Conservation (phyloP, 2,329 filamentous ascomycete genomes). For the Penicillium glabrum region DNA sequence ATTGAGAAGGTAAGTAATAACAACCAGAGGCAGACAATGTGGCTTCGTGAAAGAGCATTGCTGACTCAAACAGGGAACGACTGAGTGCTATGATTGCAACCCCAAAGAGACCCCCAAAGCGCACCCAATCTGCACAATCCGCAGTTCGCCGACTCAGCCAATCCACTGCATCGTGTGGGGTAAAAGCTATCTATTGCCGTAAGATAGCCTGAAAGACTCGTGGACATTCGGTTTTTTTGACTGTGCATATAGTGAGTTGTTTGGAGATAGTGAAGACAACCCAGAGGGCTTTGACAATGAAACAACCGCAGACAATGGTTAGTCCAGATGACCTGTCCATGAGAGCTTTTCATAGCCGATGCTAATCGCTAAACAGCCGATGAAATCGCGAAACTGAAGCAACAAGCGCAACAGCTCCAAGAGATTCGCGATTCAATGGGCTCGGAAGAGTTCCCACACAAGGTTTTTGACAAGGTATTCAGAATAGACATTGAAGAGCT, state of each 20-base stretch:
- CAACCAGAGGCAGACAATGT: neutral
- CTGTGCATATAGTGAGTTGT: slow-evolving; percentile 64
- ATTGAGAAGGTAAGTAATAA: slow-evolving; percentile 69
- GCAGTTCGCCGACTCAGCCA: slow-evolving; percentile 91
- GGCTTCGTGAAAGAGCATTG: neutral
- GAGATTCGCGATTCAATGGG: slow-evolving; percentile 80
- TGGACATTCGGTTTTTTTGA: slow-evolving; percentile 20
- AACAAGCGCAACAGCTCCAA: slow-evolving; percentile 80
- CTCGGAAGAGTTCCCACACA: slow-evolving; percentile 70
- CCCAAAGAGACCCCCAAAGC: slow-evolving; percentile 87
- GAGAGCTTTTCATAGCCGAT: neutral
- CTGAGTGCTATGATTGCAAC: slow-evolving; percentile 95
- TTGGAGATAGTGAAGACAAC: slow-evolving; percentile 86
- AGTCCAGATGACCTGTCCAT: slow-evolving; percentile 10
- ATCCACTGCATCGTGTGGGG: slow-evolving; percentile 99
- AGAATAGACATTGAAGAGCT: slow-evolving; percentile 78
- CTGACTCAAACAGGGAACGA: slow-evolving; percentile 59
- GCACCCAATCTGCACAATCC: slow-evolving; percentile 95
- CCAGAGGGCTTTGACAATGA: slow-evolving; percentile 75
- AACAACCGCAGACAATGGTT: slow-evolving; percentile 76
- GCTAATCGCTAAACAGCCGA: slow-evolving; percentile 48
- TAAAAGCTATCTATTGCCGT: slow-evolving; percentile 91
- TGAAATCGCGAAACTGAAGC: slow-evolving; percentile 84
- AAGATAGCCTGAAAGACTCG: slow-evolving; percentile 9
- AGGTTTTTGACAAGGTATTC: slow-evolving; percentile 93